These are phyloP conservation scores for Ogataea angusta DNA, from an alignment of 805 yeast species.

Conservation along the genomic window DNA sequence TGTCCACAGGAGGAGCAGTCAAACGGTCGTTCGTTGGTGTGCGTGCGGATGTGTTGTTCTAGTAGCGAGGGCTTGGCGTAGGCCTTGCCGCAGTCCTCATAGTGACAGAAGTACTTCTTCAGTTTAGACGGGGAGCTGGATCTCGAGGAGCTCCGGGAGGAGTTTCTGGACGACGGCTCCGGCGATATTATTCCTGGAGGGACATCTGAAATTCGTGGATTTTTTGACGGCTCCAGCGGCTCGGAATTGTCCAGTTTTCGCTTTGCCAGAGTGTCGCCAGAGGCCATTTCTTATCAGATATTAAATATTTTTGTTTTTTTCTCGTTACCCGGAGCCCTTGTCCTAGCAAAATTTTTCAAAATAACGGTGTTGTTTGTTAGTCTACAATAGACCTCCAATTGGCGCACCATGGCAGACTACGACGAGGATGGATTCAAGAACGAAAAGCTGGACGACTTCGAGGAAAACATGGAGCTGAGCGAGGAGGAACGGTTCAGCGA, in stretches of 20 bases:
- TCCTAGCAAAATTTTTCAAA: conserved; percentile 4
- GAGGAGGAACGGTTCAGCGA: conserved; percentile 39
- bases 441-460: conserved; percentile 76
- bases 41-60: conserved; percentile 78
- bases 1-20: conserved; percentile 60
- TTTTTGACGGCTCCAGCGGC: not conserved
- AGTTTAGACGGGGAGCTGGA: conserved; percentile 45
- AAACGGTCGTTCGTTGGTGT: conserved; percentile 77
- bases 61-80: conserved; percentile 79
- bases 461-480: conserved; percentile 58
- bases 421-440: conserved; percentile 53
- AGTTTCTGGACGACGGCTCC: conserved; percentile 6
- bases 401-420: conserved; percentile 49
- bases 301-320: not conserved
- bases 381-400: conserved; percentile 1
- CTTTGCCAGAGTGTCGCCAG: not conserved
- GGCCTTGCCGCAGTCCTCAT: conserved; percentile 66
- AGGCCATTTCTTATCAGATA: not conserved
- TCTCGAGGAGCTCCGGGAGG: conserved; percentile 21
- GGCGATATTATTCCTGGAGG: conserved; percentile 1
- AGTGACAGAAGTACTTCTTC: conserved; percentile 62
- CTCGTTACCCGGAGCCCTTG: conserved; percentile 7
- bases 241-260: not conserved
- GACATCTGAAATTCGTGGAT: not conserved
- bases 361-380: conserved; percentile 7